Conservation (phyloP, 2,329 filamentous ascomycete genomes). For the Xylaria sp. region DNA sequence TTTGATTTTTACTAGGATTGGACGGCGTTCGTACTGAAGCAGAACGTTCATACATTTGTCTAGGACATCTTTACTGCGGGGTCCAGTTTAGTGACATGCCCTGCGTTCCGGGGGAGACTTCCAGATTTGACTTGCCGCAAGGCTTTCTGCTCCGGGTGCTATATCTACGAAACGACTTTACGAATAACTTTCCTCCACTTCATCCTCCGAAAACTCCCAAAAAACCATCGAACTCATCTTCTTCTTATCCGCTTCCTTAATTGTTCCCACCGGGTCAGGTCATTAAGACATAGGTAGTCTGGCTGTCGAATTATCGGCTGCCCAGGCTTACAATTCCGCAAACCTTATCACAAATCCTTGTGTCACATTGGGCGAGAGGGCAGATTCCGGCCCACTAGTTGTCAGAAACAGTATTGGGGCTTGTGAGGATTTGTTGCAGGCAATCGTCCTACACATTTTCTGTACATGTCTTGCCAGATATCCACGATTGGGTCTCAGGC, state of each 20-base stretch:
- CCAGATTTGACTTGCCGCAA: slow-evolving; percentile 70
- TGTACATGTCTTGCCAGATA: slow-evolving; percentile 1
- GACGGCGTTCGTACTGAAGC: slow-evolving; percentile 35
- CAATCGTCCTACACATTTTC: background rate
- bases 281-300: slow-evolving; percentile 35
- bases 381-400: background rate
- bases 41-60: slow-evolving; percentile 43
- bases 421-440: background rate
- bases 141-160: slow-evolving; percentile 55
- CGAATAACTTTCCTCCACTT: slow-evolving; percentile 42
- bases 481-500: background rate
- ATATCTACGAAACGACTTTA: slow-evolving; percentile 52
- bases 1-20: slow-evolving; percentile 27
- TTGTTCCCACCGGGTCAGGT: slow-evolving; percentile 31
- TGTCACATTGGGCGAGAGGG: slow-evolving; percentile 1
- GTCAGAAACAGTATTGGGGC: background rate
- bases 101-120: slow-evolving; percentile 51
- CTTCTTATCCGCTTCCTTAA: slow-evolving; percentile 40
- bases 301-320: slow-evolving; percentile 28
- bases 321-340: slow-evolving; percentile 24
- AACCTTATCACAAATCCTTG: slow-evolving; percentile 16
- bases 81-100: slow-evolving; percentile 56
- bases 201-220: slow-evolving; percentile 30
- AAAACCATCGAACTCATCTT: slow-evolving; percentile 37
- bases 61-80: slow-evolving; percentile 49